Conservation (phyloP, 78 protist genomes). For the Tieghemostelium lacteum region DNA sequence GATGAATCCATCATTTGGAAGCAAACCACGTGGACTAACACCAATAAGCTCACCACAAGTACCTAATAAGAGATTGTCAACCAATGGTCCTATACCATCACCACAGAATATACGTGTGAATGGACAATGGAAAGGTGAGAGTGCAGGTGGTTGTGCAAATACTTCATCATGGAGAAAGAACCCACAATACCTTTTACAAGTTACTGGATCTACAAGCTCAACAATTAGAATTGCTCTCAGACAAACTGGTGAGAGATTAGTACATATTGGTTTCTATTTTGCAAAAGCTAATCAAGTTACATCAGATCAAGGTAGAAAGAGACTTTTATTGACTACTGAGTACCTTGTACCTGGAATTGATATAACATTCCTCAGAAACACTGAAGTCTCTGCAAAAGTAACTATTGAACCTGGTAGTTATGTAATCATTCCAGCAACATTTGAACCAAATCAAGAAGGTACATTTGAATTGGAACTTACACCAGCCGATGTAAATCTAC, state of each 20-base stretch:
- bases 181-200: conserved; percentile 51
- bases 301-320: not conserved
- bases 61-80: not conserved
- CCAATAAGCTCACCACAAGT: conserved; percentile 52
- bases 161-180: conserved; percentile 47
- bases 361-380: conserved; percentile 35
- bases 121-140: conserved; percentile 58
- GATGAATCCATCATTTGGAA: conserved; percentile 77
- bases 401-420: conserved; percentile 57
- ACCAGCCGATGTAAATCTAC: not conserved
- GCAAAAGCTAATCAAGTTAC: conserved; percentile 17
- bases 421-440: conserved; percentile 67
- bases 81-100: conserved; percentile 4
- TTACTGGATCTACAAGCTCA: not conserved
- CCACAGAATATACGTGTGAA: not conserved
- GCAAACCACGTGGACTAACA: conserved; percentile 30
- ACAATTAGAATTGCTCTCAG: conserved; percentile 22
- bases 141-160: conserved; percentile 82
- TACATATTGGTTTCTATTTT: conserved; percentile 71
- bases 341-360: conserved; percentile 63
- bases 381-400: conserved; percentile 42
- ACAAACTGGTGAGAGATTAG: conserved; percentile 61
- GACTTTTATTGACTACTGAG: conserved; percentile 23
- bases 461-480: conserved; percentile 52
- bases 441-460: conserved; percentile 70